Evolutionary conservation across 1,284 basidiomycete species (phyloP), one percentile per base, ranked within the genome.

Genomic region (Cryptococcus deneoformans): DNA sequence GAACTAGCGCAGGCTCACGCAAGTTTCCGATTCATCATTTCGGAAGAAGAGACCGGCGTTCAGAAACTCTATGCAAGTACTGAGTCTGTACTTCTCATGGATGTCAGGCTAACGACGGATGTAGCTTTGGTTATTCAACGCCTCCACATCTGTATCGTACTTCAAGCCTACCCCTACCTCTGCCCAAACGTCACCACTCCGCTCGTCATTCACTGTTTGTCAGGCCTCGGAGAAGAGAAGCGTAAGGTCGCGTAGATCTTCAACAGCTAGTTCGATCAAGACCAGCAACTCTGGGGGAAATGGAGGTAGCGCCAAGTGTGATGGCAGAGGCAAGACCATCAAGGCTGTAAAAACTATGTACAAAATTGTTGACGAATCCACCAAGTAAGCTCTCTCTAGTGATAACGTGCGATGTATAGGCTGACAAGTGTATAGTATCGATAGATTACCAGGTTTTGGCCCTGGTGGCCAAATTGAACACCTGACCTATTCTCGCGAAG

Each of bases 1-100:
- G 92, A 93, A 70, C 86, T 89, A 55, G 86, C 89, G 1, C 87
- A 88, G 54, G 90, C 92, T 0, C 91, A 94, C 71, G 92, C 91
- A 2, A 87, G 88, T 0, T 90, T 93, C 76, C 86, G 91, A 6
- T 94, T 95, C 68, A 82, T 92, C 47, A 79, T 95, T 46, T 80
- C 85, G 8, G 92, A 94, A 60, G 52, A 91, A 65, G 88, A 90
- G 68, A 85, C 87, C 20, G 87, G 90, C 60, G 82, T 81, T 38
- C 85, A 87, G 6, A 81, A 88, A 50, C 81, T 94, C n/a, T 79
- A 92, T 59, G 88, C 92, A 57, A 59, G 87, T 77, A 24, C 40
- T 3, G n/a, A 10, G 10, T 42, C 10, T 42, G 20, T 20, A 20
- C 2, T 20, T 42, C 34, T 42, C 34, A 34, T 6, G 9, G 7